phyloP scores from a whole-genome alignment of 2,329 filamentous ascomycete genomes.

The Nothophaeocryptopus gaeumannii region DNA sequence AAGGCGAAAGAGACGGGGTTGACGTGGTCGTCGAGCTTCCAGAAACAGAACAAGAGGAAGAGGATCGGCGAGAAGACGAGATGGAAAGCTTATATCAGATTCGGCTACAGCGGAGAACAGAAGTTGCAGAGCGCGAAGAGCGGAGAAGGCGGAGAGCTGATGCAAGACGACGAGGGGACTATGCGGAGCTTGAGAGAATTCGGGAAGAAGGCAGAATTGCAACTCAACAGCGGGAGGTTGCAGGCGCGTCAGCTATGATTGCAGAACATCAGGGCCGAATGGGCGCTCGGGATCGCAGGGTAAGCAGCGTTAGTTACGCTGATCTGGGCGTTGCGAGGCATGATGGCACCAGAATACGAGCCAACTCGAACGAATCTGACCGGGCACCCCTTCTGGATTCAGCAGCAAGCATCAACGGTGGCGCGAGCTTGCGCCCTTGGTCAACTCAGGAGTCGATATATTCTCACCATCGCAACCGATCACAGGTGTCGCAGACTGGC shows the following conservation, averaged over 20 bases:
- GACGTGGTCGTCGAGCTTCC: constrained; percentile 87
- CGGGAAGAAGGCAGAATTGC: constrained; percentile 55
- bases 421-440: constrained; percentile 31
- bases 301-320: constrained; percentile 73
- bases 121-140: constrained; percentile 74
- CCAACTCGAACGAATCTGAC: constrained; percentile 71
- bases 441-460: constrained; percentile 24
- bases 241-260: constrained; percentile 46
- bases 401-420: constrained; percentile 59
- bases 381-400: constrained; percentile 68
- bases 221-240: constrained; percentile 40
- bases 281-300: constrained; percentile 57
- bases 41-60: constrained; percentile 74
- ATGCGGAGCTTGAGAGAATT: constrained; percentile 64
- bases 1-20: constrained; percentile 87
- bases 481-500: constrained; percentile 38
- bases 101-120: constrained; percentile 69
- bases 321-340: constrained; percentile 73
- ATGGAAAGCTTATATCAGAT: constrained; percentile 95
- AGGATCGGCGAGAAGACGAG: constrained; percentile 75
- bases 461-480: constrained; percentile 40
- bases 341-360: constrained; percentile 72
- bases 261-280: constrained; percentile 59
- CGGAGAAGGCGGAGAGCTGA: constrained; percentile 67
- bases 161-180: constrained; percentile 69